These are phyloP conservation scores for Salvia hispanica DNA, from an alignment of 257 asterid species.

Conservation along the genomic window DNA sequence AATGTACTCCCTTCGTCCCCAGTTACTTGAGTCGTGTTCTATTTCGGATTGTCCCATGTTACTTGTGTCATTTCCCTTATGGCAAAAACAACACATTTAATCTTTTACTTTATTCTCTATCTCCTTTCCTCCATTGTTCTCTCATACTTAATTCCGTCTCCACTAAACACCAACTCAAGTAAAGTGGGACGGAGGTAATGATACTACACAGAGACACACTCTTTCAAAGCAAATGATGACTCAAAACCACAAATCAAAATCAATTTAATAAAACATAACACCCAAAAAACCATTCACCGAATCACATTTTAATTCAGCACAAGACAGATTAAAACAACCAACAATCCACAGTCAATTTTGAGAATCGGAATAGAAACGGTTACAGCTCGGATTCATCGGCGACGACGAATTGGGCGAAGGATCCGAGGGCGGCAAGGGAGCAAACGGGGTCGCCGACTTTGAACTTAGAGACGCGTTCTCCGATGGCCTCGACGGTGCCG, in stretches of 20 bases:
- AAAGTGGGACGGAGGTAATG: too few relatives aligned
- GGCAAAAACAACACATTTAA: too few relatives aligned
- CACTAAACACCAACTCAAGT: too few relatives aligned
- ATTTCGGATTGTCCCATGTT: too few relatives aligned
- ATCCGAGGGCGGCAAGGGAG: conserved; percentile 71
- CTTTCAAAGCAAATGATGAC: neutral
- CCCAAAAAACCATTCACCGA: neutral
- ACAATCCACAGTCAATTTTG: too few relatives aligned
- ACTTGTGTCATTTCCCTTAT: too few relatives aligned
- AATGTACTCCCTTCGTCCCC: too few relatives aligned
- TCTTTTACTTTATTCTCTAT: too few relatives aligned
- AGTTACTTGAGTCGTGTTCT: too few relatives aligned
- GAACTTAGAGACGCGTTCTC: conserved; percentile 69
- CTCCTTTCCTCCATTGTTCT: too few relatives aligned
- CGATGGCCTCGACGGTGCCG: conserved; percentile 77
- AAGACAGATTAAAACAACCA: too few relatives aligned
- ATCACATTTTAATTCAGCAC: neutral
- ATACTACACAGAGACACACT: neutral
- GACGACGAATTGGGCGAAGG: conserved; percentile 82
- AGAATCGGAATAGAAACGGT: conserved; percentile 18
- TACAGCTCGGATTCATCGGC: conserved; percentile 78
- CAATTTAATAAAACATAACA: neutral
- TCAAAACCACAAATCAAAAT: neutral
- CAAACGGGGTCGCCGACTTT: conserved; percentile 78
- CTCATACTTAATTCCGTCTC: too few relatives aligned